These are phyloP conservation scores for Graphilbum fragrans DNA, from an alignment of 2,329 filamentous ascomycete genomes.

Conservation along the genomic window DNA sequence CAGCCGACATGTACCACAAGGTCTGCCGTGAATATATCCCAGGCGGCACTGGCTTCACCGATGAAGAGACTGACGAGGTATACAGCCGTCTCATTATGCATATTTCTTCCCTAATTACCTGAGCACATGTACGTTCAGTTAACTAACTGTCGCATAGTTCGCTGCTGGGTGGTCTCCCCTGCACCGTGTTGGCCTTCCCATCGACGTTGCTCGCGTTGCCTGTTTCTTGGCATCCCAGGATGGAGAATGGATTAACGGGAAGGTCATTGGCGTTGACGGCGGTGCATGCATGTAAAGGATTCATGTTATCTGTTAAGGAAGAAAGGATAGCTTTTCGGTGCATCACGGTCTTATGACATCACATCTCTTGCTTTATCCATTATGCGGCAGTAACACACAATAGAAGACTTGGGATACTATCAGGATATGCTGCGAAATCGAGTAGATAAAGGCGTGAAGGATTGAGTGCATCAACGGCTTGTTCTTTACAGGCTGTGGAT, in stretches of 20 bases:
- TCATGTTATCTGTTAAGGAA: no score
- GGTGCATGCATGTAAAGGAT: slow-evolving; percentile 11
- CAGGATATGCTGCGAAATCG: no score
- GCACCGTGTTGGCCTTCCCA: slow-evolving; percentile 17
- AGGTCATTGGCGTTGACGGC: slow-evolving; percentile 18
- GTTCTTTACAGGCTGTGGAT: no score
- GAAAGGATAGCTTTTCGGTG: no score
- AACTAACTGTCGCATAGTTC: slow-evolving; percentile 9
- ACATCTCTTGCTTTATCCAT: no score
- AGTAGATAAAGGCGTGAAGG: no score
- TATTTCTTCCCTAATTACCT: no score
- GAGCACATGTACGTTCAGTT: not conserved
- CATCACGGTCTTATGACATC: not conserved
- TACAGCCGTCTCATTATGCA: not conserved
- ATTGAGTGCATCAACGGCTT: no score
- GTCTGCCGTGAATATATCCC: slow-evolving; percentile 27
- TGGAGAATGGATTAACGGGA: slow-evolving; percentile 26
- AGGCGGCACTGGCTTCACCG: slow-evolving; percentile 18
- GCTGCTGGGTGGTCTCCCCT: slow-evolving; percentile 24
- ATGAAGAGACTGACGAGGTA: slow-evolving; percentile 14
- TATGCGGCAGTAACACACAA: no score
- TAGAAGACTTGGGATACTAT: no score
- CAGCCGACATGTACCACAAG: slow-evolving; percentile 19
- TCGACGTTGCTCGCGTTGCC: slow-evolving; percentile 20
- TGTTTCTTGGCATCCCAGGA: slow-evolving; percentile 21